Evolutionary conservation across 306 rosid genomes (phyloP).

Genomic region (Acacia crassicarpa): DNA sequence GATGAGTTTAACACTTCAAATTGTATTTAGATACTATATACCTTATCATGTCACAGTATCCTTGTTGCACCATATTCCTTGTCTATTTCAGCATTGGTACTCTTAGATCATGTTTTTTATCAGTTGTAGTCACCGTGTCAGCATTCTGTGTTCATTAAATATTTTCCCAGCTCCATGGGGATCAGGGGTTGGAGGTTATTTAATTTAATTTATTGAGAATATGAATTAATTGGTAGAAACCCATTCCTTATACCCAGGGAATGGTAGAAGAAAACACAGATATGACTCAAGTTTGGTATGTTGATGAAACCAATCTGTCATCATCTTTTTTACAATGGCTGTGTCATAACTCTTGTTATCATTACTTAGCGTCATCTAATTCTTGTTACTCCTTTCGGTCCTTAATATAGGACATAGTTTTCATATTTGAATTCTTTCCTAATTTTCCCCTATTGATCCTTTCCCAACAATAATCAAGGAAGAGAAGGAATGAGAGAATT

Average conservation of each 20-base stretch:
- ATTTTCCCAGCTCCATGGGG: neutral
- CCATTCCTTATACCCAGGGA: neutral
- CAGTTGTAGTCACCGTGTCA: neutral
- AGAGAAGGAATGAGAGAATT: too few relatives aligned
- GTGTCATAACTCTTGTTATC: neutral
- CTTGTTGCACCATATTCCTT: neutral
- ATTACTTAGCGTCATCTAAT: neutral
- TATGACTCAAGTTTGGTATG: neutral
- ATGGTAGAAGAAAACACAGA: neutral
- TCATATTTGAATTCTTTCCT: too few relatives aligned
- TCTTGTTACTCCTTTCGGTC: neutral
- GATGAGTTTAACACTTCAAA: neutral
- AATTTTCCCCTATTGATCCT: too few relatives aligned
- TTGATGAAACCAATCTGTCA: neutral
- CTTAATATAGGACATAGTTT: too few relatives aligned
- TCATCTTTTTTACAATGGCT: neutral
- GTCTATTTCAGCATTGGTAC: neutral
- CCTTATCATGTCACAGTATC: neutral
- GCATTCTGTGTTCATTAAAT: neutral
- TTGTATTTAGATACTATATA: neutral
- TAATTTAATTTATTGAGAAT: neutral
- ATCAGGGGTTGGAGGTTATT: neutral
- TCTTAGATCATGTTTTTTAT: neutral
- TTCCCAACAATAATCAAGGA: too few relatives aligned
- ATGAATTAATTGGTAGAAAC: constrained; percentile 2